Evolutionary conservation across 2,329 filamentous ascomycete genomes (phyloP).

Genomic region (Septoria linicola): DNA sequence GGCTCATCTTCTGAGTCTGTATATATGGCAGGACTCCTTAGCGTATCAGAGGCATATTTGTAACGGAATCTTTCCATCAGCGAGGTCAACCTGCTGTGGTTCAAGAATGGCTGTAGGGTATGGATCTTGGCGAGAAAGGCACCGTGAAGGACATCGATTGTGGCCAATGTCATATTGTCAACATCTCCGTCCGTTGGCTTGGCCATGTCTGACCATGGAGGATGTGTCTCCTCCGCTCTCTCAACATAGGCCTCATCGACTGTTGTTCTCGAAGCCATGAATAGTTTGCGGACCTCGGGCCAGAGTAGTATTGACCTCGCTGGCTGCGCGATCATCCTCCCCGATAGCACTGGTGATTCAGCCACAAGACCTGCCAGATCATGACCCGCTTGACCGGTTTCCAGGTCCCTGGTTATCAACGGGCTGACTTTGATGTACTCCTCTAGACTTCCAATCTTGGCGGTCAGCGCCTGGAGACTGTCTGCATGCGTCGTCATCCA

Average conservation of each 20-base stretch:
- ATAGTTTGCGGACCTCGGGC: slow-evolving; percentile 5
- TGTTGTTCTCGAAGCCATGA: neutral
- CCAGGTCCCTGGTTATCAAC: too few relatives aligned
- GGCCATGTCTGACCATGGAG: neutral
- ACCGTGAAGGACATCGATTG: slow-evolving; percentile 3
- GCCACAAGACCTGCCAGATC: too few relatives aligned
- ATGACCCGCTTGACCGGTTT: too few relatives aligned
- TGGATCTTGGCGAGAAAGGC: neutral
- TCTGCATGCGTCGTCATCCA: slow-evolving; percentile 40
- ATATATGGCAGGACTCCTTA: neutral
- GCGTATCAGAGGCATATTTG: neutral
- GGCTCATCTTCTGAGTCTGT: neutral
- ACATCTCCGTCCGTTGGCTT: neutral
- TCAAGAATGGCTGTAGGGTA: slow-evolving; percentile 3
- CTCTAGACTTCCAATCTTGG: slow-evolving; percentile 1
- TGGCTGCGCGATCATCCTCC: neutral
- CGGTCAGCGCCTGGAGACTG: slow-evolving; percentile 22
- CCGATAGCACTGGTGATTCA: neutral
- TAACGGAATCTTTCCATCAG: neutral
- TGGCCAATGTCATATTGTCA: neutral
- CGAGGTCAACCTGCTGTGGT: slow-evolving; percentile 1
- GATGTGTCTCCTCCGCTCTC: slow-evolving; percentile 6
- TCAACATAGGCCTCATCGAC: slow-evolving; percentile 5
- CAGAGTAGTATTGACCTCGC: slow-evolving; percentile 33
- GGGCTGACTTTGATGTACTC: neutral